Evolutionary conservation across 441 rosid genomes (phyloP), one percentile per base, ranked within the genome.

Genomic region (Viola pubescens): DNA sequence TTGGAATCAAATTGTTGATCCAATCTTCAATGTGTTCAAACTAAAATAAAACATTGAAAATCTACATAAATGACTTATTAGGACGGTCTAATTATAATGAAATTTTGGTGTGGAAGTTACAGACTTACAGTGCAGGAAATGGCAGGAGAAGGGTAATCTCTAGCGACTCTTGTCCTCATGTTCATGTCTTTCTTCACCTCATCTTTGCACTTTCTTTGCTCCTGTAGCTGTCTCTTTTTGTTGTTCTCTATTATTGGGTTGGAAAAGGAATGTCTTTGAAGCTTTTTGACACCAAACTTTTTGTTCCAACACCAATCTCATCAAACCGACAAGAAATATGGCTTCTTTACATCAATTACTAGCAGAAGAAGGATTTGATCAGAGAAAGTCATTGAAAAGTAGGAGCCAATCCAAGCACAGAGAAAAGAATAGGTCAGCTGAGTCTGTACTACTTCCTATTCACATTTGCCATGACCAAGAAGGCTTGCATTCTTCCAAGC

Each of bases 321-420:
- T 13, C 9, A 19, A 54, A 4, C 57, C 52, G 6, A 12, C 7
- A 16, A 47, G 10, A 14, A 8, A 19, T 19, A 70, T 76, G 78
- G 73, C 77, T 63, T 77, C 84, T 55, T 60, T 84, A 9, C 76
- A 77, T 9, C 51, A 84, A 56, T 68, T 83, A 59, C 82, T 83
- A 14, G 63, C 71, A 3, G 67, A 77, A 38, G 82, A 81, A 73
- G 81, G 79, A 11, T 70, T 75, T 58, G 70, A 61, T 42, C 43
- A 37, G 8, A 66, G 68, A 3, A 67, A 55, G 58, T 61, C 44
- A 11, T 52, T 38, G 12, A 45, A 53, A 44, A 47, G 13, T 38
- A 59, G 13, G 2, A 67, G 55, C 40, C 55, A 42, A 56, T 8
- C 49, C 59, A 70, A 66, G 58, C 56, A 42, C 6, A 56, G 53